These are phyloP conservation scores for Cercospora sp. DNA, from an alignment of 2,329 filamentous ascomycete genomes.

Conservation along the genomic window DNA sequence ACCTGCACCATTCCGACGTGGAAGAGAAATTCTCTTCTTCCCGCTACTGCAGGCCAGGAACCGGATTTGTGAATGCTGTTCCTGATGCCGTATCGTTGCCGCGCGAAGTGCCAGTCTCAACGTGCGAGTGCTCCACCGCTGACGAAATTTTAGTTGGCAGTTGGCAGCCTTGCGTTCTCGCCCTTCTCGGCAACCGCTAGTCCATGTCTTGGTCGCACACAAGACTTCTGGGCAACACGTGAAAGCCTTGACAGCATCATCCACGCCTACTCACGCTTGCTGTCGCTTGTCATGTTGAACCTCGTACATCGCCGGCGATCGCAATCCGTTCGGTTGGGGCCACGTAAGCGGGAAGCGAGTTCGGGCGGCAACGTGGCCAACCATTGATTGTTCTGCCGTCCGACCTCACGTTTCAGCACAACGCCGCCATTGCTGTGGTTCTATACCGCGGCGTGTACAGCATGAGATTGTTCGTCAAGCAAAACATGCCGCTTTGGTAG, in stretches of 20 bases:
- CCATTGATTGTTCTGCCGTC: neutral
- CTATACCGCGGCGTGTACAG: neutral
- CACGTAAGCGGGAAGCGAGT: constrained; percentile 5
- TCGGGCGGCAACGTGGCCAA: constrained; percentile 6
- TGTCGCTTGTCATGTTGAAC: neutral
- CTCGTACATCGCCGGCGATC: neutral
- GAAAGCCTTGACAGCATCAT: neutral
- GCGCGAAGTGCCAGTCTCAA: neutral
- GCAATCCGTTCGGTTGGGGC: neutral
- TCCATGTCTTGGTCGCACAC: neutral
- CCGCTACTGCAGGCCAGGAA: neutral
- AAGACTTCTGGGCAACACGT: neutral
- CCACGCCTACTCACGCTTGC: neutral
- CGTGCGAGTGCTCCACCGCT: neutral
- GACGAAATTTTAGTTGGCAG: neutral
- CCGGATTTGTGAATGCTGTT: neutral
- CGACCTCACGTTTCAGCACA: constrained; percentile 3
- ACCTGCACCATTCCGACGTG: constrained; percentile 7
- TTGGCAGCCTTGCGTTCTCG: neutral
- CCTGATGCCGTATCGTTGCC: constrained; percentile 3
- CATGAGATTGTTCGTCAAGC: neutral
- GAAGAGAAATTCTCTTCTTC: constrained; percentile 1
- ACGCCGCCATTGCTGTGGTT: neutral
- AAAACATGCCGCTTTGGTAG: neutral
- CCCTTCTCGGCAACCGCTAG: neutral